phyloP scores from a whole-genome alignment of 352 stramenopile genomes.

The Phytophthora tentaculata region DNA sequence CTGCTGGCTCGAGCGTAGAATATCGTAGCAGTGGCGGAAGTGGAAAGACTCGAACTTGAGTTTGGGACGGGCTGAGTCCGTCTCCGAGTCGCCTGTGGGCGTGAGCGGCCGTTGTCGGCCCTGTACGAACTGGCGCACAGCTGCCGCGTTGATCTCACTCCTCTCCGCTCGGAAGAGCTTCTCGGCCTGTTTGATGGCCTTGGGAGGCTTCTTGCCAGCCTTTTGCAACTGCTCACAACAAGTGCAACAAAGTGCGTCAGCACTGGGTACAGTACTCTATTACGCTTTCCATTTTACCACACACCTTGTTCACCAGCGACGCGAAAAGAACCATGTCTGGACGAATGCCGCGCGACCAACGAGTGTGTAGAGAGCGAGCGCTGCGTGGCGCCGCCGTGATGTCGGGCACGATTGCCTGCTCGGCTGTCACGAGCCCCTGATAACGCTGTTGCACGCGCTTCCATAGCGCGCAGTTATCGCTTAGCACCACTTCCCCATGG shows the following conservation, averaged over 20 bases:
- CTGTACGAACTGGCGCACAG: slow-evolving; percentile 32
- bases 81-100: slow-evolving; percentile 19
- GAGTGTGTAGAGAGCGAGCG: slow-evolving; percentile 38
- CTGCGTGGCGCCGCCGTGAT: slow-evolving; percentile 22
- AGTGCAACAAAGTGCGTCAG: slow-evolving; percentile 17
- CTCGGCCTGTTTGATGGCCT: slow-evolving; percentile 24
- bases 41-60: slow-evolving; percentile 45
- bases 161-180: slow-evolving; percentile 33
- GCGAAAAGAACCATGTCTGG: slow-evolving; percentile 36
- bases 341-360: slow-evolving; percentile 34
- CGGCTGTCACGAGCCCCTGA: slow-evolving; percentile 28
- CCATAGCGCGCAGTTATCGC: slow-evolving; percentile 37
- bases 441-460: slow-evolving; percentile 41
- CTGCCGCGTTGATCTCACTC: slow-evolving; percentile 28
- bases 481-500: slow-evolving; percentile 32
- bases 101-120: slow-evolving; percentile 21
- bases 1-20: slow-evolving; percentile 18
- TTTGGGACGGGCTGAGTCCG: slow-evolving; percentile 21
- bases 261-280: not conserved
- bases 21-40: slow-evolving; percentile 43
- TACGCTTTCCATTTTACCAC: too few species aligned
- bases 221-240: slow-evolving; percentile 25
- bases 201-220: slow-evolving; percentile 22
- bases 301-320: slow-evolving; percentile 35
- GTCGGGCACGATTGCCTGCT: slow-evolving; percentile 21